phyloP scores from a whole-genome alignment of 176 grass and related monocot genomes.

The Zizania latifolia region DNA sequence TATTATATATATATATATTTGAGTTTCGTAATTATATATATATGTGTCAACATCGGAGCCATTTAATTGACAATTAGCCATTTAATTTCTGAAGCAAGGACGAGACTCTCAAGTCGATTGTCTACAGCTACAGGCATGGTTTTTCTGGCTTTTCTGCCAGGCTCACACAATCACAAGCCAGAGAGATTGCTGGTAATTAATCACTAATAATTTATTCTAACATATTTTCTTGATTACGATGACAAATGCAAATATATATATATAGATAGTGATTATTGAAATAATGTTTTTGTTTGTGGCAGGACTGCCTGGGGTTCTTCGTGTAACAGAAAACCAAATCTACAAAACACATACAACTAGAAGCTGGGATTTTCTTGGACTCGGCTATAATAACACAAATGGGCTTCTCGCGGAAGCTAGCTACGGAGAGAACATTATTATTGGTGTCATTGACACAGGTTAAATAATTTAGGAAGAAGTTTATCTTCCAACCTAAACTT shows the following conservation, averaged over 20 bases:
- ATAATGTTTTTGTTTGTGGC: too few species aligned
- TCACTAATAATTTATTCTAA: too few species aligned
- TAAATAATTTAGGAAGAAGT: not conserved
- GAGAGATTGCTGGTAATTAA: not conserved
- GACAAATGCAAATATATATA: too few species aligned
- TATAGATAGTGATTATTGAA: too few species aligned
- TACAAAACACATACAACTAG: not conserved
- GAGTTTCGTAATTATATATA: too few species aligned
- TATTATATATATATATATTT: too few species aligned
- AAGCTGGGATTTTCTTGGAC: not conserved
- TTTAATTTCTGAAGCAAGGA: conserved; percentile 37
- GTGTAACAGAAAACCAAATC: not conserved
- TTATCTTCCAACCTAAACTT: too few species aligned
- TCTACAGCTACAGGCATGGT: conserved; percentile 47
- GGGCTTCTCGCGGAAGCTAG: not conserved
- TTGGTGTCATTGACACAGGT: not conserved
- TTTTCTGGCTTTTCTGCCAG: conserved; percentile 59
- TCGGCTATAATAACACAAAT: not conserved
- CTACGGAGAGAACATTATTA: not conserved
- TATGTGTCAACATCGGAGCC: too few species aligned
- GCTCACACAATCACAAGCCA: not conserved
- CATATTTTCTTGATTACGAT: too few species aligned
- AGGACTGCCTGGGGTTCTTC: too few species aligned
- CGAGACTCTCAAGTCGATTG: conserved; percentile 38
- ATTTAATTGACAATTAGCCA: too few species aligned